A percentile compares a stretch with the other conserved stretches of the same genome.
Conservation (phyloP, 2,329 filamentous ascomycete species). For the Beauveria varroae region DNA sequence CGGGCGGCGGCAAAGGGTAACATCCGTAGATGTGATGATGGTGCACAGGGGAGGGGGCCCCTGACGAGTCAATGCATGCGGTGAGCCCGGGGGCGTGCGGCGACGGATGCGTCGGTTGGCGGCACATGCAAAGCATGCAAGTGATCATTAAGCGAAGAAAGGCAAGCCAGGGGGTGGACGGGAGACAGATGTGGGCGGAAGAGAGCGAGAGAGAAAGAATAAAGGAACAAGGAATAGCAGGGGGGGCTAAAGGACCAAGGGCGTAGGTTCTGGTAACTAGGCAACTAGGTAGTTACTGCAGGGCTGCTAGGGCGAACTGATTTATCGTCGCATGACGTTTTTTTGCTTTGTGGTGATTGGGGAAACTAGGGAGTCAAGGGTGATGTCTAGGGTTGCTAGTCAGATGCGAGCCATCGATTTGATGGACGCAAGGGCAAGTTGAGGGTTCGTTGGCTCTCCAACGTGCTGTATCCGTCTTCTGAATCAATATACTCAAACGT, state of each 20-base stretch:
- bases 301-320: constrained; percentile 4
- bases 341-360: background rate
- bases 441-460: background rate
- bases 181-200: background rate
- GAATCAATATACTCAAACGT: background rate
- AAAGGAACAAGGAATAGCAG: background rate
- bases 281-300: background rate
- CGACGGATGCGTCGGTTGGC: background rate
- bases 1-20: no score
- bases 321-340: background rate
- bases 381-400: background rate
- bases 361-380: background rate
- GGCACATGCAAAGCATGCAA: background rate
- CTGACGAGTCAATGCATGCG: background rate
- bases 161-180: background rate
- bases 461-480: background rate
- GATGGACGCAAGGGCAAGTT: background rate
- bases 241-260: background rate
- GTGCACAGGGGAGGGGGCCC: no score
- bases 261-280: background rate
- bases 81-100: background rate
- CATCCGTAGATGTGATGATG: no score
- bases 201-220: background rate
- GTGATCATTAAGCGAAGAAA: background rate
- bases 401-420: constrained; percentile 2